These are phyloP conservation scores for Entomortierella parvispora DNA, from an alignment of 192 early-diverging fungal species.

Conservation along the genomic window DNA sequence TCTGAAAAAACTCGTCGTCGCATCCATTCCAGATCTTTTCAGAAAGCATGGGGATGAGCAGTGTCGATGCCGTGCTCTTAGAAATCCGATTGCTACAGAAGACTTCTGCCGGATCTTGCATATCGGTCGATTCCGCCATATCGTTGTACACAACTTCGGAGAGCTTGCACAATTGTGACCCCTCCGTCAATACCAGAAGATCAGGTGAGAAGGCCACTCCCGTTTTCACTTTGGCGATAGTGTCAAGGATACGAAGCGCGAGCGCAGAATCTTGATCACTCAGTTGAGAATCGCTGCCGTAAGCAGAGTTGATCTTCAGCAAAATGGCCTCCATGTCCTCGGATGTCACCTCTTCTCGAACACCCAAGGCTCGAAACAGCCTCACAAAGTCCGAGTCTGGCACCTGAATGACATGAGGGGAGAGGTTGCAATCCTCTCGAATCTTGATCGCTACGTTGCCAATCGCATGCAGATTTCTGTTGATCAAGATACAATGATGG, in stretches of 20 bases:
- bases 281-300: not conserved
- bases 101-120: conserved; percentile 1
- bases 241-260: not conserved
- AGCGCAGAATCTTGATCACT: conserved; percentile 7
- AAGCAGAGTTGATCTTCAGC: not conserved
- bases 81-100: conserved; percentile 14
- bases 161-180: not conserved
- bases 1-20: conserved; percentile 5
- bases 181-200: conserved; percentile 7
- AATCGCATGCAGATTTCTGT: conserved; percentile 1
- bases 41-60: conserved; percentile 22
- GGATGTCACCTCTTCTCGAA: conserved; percentile 1
- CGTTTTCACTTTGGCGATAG: not conserved
- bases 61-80: not conserved
- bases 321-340: conserved; percentile 13
- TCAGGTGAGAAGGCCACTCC: no score
- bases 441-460: conserved; percentile 14
- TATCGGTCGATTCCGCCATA: not conserved
- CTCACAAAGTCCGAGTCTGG: not conserved
- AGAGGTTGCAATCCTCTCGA: conserved; percentile 3
- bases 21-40: conserved; percentile 5
- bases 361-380: conserved; percentile 22
- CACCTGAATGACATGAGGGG: conserved; percentile 16
- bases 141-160: conserved; percentile 29
- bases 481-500: conserved; percentile 13